Evolutionary conservation across 164 flowering plant genomes (phyloP).

Genomic region (Chimonanthus salicifolius): DNA sequence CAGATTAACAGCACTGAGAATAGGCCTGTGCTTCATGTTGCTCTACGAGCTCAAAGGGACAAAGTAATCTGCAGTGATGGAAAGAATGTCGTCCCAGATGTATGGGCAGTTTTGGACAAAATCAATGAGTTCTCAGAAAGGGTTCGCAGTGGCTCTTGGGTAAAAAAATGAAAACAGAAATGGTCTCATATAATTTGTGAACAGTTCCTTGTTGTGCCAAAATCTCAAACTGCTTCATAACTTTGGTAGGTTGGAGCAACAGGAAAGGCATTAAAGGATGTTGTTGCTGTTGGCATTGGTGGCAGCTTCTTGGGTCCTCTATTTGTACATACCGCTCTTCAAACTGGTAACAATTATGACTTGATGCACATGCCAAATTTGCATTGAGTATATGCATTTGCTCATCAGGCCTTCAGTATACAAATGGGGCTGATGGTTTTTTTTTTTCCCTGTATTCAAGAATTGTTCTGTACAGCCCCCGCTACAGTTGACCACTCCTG

Average conservation of each 20-base stretch:
- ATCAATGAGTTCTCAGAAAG: conserved; percentile 74
- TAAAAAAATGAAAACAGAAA: conserved; percentile 21
- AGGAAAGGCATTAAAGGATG: conserved; percentile 76
- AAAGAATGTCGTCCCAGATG: conserved; percentile 89
- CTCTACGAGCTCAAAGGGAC: conserved; percentile 87
- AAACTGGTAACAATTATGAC: conserved; percentile 42
- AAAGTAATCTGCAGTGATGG: conserved; percentile 71
- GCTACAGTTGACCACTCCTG: neutral
- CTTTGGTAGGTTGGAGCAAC: conserved; percentile 81
- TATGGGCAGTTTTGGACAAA: conserved; percentile 93
- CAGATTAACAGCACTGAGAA: conserved; percentile 92
- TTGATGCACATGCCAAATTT: neutral
- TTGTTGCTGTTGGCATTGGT: conserved; percentile 84
- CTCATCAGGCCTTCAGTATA: neutral
- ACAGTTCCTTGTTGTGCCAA: conserved; percentile 5
- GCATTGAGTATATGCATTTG: neutral
- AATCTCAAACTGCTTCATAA: conserved; percentile 3
- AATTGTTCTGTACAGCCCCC: neutral
- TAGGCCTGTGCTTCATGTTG: conserved; percentile 93
- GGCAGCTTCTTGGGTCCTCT: conserved; percentile 96
- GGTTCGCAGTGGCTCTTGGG: conserved; percentile 92
- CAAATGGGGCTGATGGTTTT: neutral
- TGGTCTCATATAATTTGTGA: neutral
- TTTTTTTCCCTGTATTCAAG: neutral
- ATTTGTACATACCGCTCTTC: conserved; percentile 97